Conservation (phyloP, 1,139 yeast genomes). For the Blastobotrys apis region DNA sequence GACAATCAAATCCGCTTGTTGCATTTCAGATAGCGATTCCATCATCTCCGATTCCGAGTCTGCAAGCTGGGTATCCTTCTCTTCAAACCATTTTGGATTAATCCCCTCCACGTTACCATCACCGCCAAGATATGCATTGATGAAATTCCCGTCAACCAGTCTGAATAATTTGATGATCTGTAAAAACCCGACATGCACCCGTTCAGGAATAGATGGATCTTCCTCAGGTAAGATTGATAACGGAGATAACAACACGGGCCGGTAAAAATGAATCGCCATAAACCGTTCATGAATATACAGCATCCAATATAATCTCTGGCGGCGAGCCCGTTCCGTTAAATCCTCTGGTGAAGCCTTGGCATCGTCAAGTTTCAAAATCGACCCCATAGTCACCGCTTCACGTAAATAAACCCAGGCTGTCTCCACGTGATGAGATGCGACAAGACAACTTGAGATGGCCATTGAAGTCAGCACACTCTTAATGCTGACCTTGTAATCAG, state of each 20-base stretch:
- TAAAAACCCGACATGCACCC: constrained; percentile 19
- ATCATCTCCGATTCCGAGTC: constrained; percentile 14
- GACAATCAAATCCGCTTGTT: constrained; percentile 21
- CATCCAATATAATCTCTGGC: constrained; percentile 22
- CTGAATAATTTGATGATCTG: constrained; percentile 23
- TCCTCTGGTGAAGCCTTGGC: not conserved
- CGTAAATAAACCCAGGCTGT: constrained; percentile 22
- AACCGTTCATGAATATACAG: constrained; percentile 23
- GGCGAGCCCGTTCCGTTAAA: constrained; percentile 16
- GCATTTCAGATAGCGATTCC: constrained; percentile 19
- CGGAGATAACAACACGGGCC: constrained; percentile 18
- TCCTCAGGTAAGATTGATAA: constrained; percentile 17
- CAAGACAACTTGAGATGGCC: constrained; percentile 18
- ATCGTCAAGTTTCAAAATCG: constrained; percentile 17
- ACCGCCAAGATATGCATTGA: constrained; percentile 19
- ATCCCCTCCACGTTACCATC: constrained; percentile 4
- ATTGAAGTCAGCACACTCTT: constrained; percentile 16
- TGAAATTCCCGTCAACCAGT: constrained; percentile 20
- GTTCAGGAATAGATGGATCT: constrained; percentile 15
- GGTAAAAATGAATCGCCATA: constrained; percentile 20
- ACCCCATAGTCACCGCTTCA: constrained; percentile 21
- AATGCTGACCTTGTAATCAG: constrained; percentile 7
- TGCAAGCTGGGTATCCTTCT: constrained; percentile 19
- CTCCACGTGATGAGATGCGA: constrained; percentile 18
- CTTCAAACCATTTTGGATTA: constrained; percentile 20